These are phyloP conservation scores for Phytophthora aleatoria DNA, from an alignment of 352 stramenopile species.

Conservation along the genomic window DNA sequence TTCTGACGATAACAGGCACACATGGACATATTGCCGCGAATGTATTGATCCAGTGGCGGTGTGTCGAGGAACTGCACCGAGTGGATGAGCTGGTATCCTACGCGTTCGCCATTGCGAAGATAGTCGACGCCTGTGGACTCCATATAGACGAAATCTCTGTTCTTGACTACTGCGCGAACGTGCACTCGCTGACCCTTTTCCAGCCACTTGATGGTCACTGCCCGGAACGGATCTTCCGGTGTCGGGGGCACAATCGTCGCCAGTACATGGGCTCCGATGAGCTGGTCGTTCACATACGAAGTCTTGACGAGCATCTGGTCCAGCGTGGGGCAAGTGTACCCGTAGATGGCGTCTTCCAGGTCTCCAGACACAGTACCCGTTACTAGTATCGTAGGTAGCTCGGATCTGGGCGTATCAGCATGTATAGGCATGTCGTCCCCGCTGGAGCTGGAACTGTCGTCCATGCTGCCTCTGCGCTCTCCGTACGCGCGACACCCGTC, in stretches of 20 bases:
- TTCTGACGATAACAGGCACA: constrained; percentile 57
- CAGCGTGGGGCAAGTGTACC: constrained; percentile 39
- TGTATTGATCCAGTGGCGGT: constrained; percentile 32
- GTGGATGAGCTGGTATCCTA: constrained; percentile 61
- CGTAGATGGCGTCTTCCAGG: constrained; percentile 55
- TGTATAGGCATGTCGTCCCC: constrained; percentile 31
- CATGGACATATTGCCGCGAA: constrained; percentile 56
- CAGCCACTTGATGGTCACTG: constrained; percentile 56
- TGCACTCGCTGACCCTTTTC: constrained; percentile 44
- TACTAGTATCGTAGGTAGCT: constrained; percentile 34
- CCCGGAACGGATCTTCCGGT: constrained; percentile 39
- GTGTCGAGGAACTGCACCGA: constrained; percentile 55
- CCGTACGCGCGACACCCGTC: constrained; percentile 46
- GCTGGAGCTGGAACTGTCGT: constrained; percentile 30
- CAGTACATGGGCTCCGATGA: constrained; percentile 49
- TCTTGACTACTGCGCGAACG: constrained; percentile 45
- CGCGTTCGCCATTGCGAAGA: constrained; percentile 48
- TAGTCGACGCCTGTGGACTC: constrained; percentile 49
- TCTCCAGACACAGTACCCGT: constrained; percentile 45
- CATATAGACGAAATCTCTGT: constrained; percentile 60
- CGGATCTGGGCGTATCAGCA: constrained; percentile 28
- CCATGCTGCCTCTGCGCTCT: constrained; percentile 30
- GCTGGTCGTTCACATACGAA: constrained; percentile 27
- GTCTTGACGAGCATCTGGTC: constrained; percentile 46
- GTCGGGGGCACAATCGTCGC: constrained; percentile 42